phyloP scores from a whole-genome alignment of 2,329 filamentous ascomycete species.

The Talaromyces piceae region DNA sequence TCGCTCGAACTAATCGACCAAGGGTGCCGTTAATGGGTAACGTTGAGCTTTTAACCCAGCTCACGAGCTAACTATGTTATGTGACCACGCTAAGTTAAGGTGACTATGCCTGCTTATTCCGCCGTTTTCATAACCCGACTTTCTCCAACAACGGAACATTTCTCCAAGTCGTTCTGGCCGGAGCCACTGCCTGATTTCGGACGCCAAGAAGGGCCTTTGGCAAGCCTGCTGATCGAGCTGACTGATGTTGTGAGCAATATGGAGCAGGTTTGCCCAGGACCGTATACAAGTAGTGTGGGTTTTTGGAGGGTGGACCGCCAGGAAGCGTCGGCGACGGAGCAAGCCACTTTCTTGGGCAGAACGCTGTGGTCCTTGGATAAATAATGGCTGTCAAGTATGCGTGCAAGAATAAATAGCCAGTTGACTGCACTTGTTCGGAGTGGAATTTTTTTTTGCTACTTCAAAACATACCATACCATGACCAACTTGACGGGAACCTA shows the following conservation, averaged over 20 bases:
- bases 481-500: too few relatives aligned
- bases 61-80: not conserved
- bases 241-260: not conserved
- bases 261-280: not conserved
- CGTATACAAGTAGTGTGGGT: not conserved
- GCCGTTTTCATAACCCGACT: not conserved
- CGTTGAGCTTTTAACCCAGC: not conserved
- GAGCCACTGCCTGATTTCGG: not conserved
- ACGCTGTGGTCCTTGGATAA: not conserved
- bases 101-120: not conserved
- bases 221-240: not conserved
- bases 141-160: not conserved
- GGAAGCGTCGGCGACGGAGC: not conserved
- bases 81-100: not conserved
- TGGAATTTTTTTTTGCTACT: not conserved
- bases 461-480: not conserved
- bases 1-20: not conserved
- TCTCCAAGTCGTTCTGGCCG: not conserved
- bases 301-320: not conserved
- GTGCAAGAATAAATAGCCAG: not conserved
- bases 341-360: not conserved
- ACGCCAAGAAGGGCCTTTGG: not conserved
- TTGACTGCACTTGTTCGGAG: not conserved
- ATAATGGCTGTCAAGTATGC: not conserved
- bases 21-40: not conserved